Conservation (phyloP, 352 stramenopile species). For the Pythium phragmitis region DNA sequence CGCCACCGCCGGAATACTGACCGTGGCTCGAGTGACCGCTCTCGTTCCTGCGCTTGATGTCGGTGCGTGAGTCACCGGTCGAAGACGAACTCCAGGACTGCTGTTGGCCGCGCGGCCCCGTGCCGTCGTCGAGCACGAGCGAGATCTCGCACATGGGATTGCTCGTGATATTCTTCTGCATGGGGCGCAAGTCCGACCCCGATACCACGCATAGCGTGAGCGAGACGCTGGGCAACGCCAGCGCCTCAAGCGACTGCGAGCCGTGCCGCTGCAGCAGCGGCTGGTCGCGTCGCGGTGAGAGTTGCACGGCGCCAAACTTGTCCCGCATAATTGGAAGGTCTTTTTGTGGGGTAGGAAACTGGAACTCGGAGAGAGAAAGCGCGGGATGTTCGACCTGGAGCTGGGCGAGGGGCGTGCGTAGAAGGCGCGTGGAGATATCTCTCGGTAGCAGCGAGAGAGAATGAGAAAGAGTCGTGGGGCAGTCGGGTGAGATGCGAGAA, state of each 20-base stretch:
- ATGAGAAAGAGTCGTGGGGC: not conserved
- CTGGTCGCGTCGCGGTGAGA: conserved; percentile 55
- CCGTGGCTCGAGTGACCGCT: not conserved
- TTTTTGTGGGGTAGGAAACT: not conserved
- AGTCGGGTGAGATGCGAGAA: not conserved
- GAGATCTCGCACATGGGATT: conserved; percentile 72
- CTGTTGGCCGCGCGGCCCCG: conserved; percentile 28
- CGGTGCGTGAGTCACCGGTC: conserved; percentile 17
- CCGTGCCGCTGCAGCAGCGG: conserved; percentile 43
- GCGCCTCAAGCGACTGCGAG: conserved; percentile 52
- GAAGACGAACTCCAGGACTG: not conserved
- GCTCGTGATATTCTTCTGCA: conserved; percentile 70
- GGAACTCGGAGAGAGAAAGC: not conserved
- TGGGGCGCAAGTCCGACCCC: conserved; percentile 52
- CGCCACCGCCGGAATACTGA: conserved; percentile 16
- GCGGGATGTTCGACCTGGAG: not conserved
- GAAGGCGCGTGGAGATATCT: not conserved
- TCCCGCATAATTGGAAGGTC: conserved; percentile 12
- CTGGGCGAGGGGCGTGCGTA: too few relatives aligned
- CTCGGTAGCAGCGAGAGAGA: not conserved
- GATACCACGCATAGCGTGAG: conserved; percentile 60
- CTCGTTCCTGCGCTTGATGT: conserved; percentile 21
- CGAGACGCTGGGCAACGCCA: conserved; percentile 53
- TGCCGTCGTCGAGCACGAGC: conserved; percentile 55
- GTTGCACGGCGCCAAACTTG: conserved; percentile 42